These are phyloP conservation scores for Scleroderma bovista DNA, from an alignment of 768 basidiomycete species.

Conservation along the genomic window DNA sequence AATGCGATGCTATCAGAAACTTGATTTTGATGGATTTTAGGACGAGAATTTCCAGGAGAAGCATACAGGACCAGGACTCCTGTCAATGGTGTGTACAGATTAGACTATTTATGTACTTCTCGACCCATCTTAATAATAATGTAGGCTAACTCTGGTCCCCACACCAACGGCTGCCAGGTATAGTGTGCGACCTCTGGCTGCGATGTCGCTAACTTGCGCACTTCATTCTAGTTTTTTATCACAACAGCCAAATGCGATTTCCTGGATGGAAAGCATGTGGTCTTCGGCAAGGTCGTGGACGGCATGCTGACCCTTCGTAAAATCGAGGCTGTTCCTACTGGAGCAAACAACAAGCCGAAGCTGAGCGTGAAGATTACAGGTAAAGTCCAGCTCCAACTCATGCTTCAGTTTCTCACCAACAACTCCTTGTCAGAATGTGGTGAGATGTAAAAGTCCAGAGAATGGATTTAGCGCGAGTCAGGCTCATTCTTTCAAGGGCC, in stretches of 20 bases:
- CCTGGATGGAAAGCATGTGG: conserved; percentile 91
- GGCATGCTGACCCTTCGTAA: conserved; percentile 95
- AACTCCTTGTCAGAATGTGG: conserved; percentile 43
- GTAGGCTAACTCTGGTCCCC: conserved; percentile 91
- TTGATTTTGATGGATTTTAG: conserved; percentile 29
- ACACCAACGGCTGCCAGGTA: conserved; percentile 91
- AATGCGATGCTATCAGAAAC: background rate
- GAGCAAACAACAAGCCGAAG: conserved; percentile 86
- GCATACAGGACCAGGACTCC: conserved; percentile 77
- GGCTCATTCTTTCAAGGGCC: background rate
- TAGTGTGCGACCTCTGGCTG: background rate
- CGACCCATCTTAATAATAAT: background rate
- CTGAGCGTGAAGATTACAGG: conserved; percentile 84
- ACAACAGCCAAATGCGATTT: conserved; percentile 94
- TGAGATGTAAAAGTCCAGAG: conserved; percentile 44
- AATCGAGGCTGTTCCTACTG: conserved; percentile 93
- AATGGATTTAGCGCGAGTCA: no score
- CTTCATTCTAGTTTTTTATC: conserved; percentile 78
- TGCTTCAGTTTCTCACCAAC: background rate
- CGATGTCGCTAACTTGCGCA: background rate
- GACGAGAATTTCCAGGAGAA: conserved; percentile 95
- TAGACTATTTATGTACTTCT: background rate
- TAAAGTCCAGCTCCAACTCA: conserved; percentile 18
- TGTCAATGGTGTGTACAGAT: conserved; percentile 76
- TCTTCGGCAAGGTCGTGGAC: conserved; percentile 86